phyloP scores from a whole-genome alignment of 768 basidiomycete species.

The Psilocybe tampanensis region DNA sequence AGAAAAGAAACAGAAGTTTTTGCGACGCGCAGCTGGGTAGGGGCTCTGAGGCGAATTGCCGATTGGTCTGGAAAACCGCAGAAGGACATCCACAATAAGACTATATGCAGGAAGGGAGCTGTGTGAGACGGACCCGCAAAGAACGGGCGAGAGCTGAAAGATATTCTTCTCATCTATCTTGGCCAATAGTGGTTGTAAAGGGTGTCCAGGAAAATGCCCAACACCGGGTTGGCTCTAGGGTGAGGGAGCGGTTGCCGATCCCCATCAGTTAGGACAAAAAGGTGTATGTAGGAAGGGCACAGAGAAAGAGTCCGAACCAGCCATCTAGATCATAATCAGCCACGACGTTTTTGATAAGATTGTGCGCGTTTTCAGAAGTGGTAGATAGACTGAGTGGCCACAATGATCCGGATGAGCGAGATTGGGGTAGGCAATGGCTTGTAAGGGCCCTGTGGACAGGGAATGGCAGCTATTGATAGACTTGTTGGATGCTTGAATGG shows the following conservation, averaged over 20 bases:
- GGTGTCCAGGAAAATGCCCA: neutral
- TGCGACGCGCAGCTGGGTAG: neutral
- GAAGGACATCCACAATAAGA: neutral
- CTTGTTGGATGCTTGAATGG: no score
- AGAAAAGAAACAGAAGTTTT: no score
- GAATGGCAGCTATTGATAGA: no score
- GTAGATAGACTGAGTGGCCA: neutral
- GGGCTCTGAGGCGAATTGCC: neutral
- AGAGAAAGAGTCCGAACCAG: constrained; percentile 7
- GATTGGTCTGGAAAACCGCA: neutral
- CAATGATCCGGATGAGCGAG: constrained; percentile 6
- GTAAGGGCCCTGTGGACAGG: no score
- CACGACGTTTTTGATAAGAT: constrained; percentile 10
- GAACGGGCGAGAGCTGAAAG: constrained; percentile 2
- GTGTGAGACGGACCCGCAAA: constrained; percentile 17
- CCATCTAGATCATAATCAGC: constrained; percentile 11
- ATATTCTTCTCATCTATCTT: constrained; percentile 6
- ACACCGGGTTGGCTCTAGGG: constrained; percentile 9
- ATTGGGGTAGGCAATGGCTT: neutral
- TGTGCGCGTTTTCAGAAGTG: neutral
- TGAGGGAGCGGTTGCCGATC: constrained; percentile 4
- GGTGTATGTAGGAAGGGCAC: neutral
- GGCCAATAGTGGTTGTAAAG: constrained; percentile 3
- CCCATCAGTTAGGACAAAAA: constrained; percentile 6
- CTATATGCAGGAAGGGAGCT: constrained; percentile 14